phyloP scores from a whole-genome alignment of 176 grass and related monocot species.

The Musa acuminata region DNA sequence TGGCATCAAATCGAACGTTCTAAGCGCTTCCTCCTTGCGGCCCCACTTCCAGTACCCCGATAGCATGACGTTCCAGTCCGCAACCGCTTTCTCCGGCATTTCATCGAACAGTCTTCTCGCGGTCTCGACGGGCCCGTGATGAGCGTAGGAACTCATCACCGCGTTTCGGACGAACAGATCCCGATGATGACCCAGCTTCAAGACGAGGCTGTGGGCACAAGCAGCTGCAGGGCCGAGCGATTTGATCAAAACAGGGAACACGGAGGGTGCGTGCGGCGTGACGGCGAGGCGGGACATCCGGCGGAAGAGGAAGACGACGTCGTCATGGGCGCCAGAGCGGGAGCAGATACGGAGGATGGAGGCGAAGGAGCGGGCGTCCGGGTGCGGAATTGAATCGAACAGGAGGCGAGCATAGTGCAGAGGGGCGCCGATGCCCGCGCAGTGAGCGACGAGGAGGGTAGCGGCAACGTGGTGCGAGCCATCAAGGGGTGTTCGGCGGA shows the following conservation, averaged over 20 bases:
- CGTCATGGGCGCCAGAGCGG: not conserved
- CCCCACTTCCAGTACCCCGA: slow-evolving; percentile 14
- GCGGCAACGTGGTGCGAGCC: not conserved
- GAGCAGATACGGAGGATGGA: not conserved
- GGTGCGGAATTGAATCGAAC: not conserved
- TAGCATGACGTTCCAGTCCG: slow-evolving; percentile 22
- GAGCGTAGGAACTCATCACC: slow-evolving; percentile 3
- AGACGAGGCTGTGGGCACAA: not conserved
- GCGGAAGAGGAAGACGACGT: not conserved
- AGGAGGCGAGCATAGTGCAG: slow-evolving; percentile 1
- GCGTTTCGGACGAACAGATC: slow-evolving; percentile 9
- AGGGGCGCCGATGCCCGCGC: not conserved
- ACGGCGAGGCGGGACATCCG: slow-evolving; percentile 2
- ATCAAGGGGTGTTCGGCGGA: slow-evolving; percentile 1
- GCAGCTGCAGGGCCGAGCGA: not conserved
- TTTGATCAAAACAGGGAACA: slow-evolving; percentile 1
- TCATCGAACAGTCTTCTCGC: slow-evolving; percentile 9
- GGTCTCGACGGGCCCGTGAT: not conserved
- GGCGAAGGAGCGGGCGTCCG: not conserved
- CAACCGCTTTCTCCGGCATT: slow-evolving; percentile 8
- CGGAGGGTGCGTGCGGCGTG: not conserved
- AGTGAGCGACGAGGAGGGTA: not conserved
- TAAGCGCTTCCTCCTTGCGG: slow-evolving; percentile 1
- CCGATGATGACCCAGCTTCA: slow-evolving; percentile 1
- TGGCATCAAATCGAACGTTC: slow-evolving; percentile 9